phyloP scores from a whole-genome alignment of 495 filamentous ascomycete species.

The Aspergillus olivimuriae region DNA sequence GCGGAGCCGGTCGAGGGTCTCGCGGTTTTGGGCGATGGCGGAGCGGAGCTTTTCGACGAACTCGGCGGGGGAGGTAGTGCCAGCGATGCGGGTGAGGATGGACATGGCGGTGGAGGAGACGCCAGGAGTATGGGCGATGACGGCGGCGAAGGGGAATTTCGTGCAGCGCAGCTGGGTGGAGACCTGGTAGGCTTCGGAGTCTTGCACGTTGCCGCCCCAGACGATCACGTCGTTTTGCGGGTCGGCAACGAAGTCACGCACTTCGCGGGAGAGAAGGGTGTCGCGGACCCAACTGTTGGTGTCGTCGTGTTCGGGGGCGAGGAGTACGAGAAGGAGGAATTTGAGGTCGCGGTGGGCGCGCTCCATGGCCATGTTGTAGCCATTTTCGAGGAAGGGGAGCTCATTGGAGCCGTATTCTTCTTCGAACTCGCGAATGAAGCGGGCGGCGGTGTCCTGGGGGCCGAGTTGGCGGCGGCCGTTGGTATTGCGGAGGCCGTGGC shows the following conservation, averaged over 20 bases:
- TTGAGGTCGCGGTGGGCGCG: slow-evolving; percentile 84
- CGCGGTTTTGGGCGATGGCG: slow-evolving; percentile 62
- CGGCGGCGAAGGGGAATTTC: slow-evolving; percentile 82
- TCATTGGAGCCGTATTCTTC: slow-evolving; percentile 74
- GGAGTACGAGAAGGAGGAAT: slow-evolving; percentile 75
- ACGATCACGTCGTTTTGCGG: slow-evolving; percentile 69
- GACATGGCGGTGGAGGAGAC: slow-evolving; percentile 82
- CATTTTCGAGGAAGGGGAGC: slow-evolving; percentile 72
- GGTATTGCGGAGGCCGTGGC: slow-evolving; percentile 51
- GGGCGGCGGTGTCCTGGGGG: slow-evolving; percentile 78
- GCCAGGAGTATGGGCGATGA: slow-evolving; percentile 77
- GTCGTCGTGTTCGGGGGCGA: slow-evolving; percentile 91
- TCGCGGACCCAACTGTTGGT: slow-evolving; percentile 76
- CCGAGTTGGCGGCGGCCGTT: slow-evolving; percentile 66
- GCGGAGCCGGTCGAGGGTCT: slow-evolving; percentile 61
- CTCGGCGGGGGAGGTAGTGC: slow-evolving; percentile 56
- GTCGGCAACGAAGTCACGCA: slow-evolving; percentile 65
- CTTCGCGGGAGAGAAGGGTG: slow-evolving; percentile 70
- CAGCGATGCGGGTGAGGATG: slow-evolving; percentile 66
- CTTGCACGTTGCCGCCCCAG: slow-evolving; percentile 87
- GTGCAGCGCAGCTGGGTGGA: slow-evolving; percentile 73
- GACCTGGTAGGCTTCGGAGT: slow-evolving; percentile 91
- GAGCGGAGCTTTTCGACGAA: slow-evolving; percentile 66
- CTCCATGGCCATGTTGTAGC: slow-evolving; percentile 86
- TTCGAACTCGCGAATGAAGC: slow-evolving; percentile 88